Evolutionary conservation across 148 eudicot species (phyloP).

Genomic region (Silene uniflora): DNA sequence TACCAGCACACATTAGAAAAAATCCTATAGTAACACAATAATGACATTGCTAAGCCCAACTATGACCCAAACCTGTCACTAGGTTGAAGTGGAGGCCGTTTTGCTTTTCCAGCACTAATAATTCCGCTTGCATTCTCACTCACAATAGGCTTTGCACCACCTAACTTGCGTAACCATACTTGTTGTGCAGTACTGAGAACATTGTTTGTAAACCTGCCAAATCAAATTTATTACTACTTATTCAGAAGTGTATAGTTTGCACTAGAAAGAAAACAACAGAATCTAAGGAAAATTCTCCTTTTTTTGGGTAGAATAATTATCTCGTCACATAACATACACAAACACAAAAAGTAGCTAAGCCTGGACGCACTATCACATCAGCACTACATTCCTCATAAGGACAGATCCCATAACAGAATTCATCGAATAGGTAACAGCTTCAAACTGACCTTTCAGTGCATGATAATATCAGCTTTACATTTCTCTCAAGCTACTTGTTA

Average conservation of each 20-base stretch:
- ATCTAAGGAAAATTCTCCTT: no score
- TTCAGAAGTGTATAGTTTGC: conserved; percentile 1
- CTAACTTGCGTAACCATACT: conserved; percentile 81
- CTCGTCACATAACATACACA: conserved; percentile 5
- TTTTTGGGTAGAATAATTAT: background rate
- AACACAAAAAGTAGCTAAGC: background rate
- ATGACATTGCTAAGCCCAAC: conserved; percentile 1
- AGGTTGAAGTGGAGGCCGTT: conserved; percentile 58
- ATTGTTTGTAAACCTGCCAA: conserved; percentile 5
- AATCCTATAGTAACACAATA: background rate
- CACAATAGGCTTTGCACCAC: conserved; percentile 89
- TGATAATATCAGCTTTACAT: background rate
- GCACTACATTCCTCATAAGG: background rate
- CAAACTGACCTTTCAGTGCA: background rate
- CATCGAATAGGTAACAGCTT: background rate
- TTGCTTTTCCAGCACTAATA: conserved; percentile 91
- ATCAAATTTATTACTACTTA: background rate
- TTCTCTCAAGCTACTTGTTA: no score
- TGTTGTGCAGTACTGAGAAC: conserved; percentile 44
- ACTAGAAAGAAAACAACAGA: no score
- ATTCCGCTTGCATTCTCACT: conserved; percentile 72
- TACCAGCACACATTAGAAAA: background rate
- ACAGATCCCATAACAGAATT: background rate
- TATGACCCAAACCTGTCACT: conserved; percentile 69
- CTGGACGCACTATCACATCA: background rate